Evolutionary conservation across 768 basidiomycete genomes (phyloP), one percentile per base, ranked within the genome.

Genomic region (Lanmaoa rubissima): DNA sequence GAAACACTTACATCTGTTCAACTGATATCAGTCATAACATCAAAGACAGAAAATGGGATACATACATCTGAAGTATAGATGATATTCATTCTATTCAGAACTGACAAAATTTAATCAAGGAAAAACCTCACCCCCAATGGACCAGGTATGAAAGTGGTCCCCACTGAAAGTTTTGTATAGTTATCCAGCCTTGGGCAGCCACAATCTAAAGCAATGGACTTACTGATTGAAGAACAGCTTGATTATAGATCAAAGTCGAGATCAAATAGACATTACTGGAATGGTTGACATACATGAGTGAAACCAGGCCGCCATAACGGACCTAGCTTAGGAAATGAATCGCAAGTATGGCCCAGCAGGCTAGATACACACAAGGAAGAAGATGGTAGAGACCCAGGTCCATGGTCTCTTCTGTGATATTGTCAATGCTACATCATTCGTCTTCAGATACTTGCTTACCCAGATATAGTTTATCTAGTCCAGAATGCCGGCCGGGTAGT

Each of bases 401-500:
- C 59, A 60, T 9, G 19, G 21, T 43, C 48, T 50, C 2, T 39
- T 53, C 59, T 60, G 16, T 28, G 24, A 24, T 6, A 17, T 11
- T 3, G 32, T 60, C 35, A 51, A 19, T n/a, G 3, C 13, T 17
- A 5, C 8, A 38, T 31, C 5, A 3, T 5, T 3, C 2, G 1
- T 13, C 26, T 0, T 26, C 17, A 43, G n/a, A 24, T n/a, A 13
- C 8, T 9, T 10, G 2, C 58, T 31, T n/a, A 49, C 60, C 60
- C 60, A 61, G 4, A 60, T 44, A 11, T 61, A 16, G 0, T 53
- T 36, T n/a, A 60, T 38, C 60, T 61, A 24, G 13, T n/a, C 9
- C 13, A 16, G 14, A 32, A 4, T n/a, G 21, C 17, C 38, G 1
- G 19, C 11, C 4, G 2, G 12, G 8, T 2, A 21, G 21, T 17